Conservation (phyloP, 2,329 filamentous ascomycete species). For the Mycosphaerelloides madeirae region DNA sequence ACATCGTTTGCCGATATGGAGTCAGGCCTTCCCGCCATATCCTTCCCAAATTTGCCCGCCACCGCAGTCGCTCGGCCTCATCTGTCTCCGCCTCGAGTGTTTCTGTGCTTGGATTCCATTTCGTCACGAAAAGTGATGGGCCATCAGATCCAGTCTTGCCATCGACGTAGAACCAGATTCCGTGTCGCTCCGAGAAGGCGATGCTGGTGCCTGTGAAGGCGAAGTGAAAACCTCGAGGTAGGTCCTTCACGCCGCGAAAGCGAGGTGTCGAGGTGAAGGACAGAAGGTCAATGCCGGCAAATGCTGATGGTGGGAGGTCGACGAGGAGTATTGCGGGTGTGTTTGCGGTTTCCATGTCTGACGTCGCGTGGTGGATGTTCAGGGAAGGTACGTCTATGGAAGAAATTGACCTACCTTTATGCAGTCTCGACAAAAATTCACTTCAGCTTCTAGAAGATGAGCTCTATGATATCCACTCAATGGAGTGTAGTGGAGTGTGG, state of each 20-base stretch:
- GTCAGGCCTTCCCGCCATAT: slow-evolving; percentile 52
- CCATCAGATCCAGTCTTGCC: slow-evolving; percentile 12
- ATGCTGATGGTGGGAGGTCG: slow-evolving; percentile 42
- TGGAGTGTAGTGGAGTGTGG: no score
- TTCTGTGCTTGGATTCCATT: slow-evolving; percentile 50
- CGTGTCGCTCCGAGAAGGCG: slow-evolving; percentile 57
- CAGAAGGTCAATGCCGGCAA: slow-evolving; percentile 53
- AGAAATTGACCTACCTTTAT: no score
- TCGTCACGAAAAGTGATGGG: slow-evolving; percentile 48
- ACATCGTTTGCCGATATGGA: slow-evolving; percentile 42
- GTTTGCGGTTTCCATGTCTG: slow-evolving; percentile 24
- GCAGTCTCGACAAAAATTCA: no score
- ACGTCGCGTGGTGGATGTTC: not conserved
- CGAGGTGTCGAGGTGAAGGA: slow-evolving; percentile 59
- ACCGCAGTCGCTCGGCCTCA: slow-evolving; percentile 41
- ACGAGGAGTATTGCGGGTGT: slow-evolving; percentile 37
- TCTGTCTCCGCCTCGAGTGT: slow-evolving; percentile 42
- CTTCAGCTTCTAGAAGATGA: no score
- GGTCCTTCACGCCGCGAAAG: slow-evolving; percentile 57
- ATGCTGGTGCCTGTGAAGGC: slow-evolving; percentile 56
- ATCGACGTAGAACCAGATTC: slow-evolving; percentile 55
- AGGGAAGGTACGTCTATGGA: not conserved
- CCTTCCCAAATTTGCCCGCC: slow-evolving; percentile 52
- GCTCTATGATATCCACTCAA: no score
- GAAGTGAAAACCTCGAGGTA: slow-evolving; percentile 58